Evolutionary conservation across 768 basidiomycete genomes (phyloP).

Genomic region (Gloeopeniophorella convolvens): DNA sequence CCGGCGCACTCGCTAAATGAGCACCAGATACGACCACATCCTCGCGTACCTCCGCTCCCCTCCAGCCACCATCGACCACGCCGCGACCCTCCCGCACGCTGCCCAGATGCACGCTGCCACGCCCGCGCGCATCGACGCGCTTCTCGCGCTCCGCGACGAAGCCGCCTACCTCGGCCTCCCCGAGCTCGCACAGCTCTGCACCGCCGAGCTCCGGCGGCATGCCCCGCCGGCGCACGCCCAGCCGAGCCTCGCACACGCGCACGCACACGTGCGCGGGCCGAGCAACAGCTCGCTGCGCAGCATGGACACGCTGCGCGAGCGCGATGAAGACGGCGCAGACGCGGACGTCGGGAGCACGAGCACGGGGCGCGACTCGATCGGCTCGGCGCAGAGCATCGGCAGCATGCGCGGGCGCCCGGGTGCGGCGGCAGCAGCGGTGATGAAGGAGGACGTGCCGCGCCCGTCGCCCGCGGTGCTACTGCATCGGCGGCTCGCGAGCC

Average conservation of each 20-base stretch:
- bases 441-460: neutral
- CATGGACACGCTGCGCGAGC: conserved; percentile 55
- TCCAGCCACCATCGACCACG: conserved; percentile 36
- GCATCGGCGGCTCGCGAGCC: conserved; percentile 10
- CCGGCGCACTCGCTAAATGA: conserved; percentile 5
- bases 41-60: conserved; percentile 65
- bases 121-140: conserved; percentile 42
- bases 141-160: conserved; percentile 76
- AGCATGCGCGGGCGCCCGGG: conserved; percentile 7
- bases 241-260: conserved; percentile 19
- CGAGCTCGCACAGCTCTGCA: conserved; percentile 57
- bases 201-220: conserved; percentile 56
- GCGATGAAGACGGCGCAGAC: conserved; percentile 30
- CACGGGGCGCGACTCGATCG: conserved; percentile 18
- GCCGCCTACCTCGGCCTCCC: conserved; percentile 68
- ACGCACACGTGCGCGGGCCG: conserved; percentile 37
- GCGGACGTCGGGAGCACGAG: conserved; percentile 5
- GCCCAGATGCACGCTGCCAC: conserved; percentile 40
- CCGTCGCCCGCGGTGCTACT: neutral
- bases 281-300: conserved; percentile 55
- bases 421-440: neutral
- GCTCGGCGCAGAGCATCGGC: conserved; percentile 8
- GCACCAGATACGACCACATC: conserved; percentile 59
- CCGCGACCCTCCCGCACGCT: conserved; percentile 53
- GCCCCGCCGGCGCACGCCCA: conserved; percentile 21